These are phyloP conservation scores for Lactarius vividus DNA, from an alignment of 768 basidiomycete species.

Conservation along the genomic window DNA sequence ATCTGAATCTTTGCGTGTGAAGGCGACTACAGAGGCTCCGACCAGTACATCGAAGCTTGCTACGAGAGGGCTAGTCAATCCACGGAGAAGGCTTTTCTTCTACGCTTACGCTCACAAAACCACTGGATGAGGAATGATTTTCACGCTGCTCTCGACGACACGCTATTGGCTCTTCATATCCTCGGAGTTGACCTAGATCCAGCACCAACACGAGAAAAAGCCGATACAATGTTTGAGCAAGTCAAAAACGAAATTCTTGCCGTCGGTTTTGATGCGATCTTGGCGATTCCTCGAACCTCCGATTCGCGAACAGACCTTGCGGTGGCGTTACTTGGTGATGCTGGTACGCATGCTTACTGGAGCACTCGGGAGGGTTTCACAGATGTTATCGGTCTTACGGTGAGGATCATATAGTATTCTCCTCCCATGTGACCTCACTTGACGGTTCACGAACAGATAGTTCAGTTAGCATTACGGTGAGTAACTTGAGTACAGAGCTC, in stretches of 20 bases:
- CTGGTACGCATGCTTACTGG: constrained; percentile 72
- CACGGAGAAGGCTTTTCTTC: constrained; percentile 55
- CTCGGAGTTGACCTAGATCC: constrained; percentile 61
- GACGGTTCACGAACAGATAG: constrained; percentile 42
- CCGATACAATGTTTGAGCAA: constrained; percentile 63
- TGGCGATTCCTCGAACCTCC: constrained; percentile 57
- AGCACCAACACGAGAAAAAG: constrained; percentile 50
- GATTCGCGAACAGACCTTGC: constrained; percentile 61
- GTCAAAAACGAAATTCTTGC: constrained; percentile 70
- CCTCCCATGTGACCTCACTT: neutral
- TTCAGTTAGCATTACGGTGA: constrained; percentile 62
- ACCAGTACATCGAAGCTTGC: constrained; percentile 54
- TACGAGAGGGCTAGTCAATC: constrained; percentile 45
- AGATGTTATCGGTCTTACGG: constrained; percentile 65
- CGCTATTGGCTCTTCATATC: constrained; percentile 53
- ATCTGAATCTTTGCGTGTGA: neutral
- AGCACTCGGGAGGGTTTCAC: constrained; percentile 53
- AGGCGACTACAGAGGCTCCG: constrained; percentile 57
- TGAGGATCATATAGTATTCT: constrained; percentile 29
- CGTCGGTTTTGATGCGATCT: constrained; percentile 66
- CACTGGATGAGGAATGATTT: constrained; percentile 61
- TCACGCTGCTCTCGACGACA: constrained; percentile 54
- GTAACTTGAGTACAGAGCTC: constrained; percentile 9
- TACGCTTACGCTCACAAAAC: constrained; percentile 61
- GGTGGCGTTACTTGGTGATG: constrained; percentile 65